Base-by-base conservation (phyloP, 2,329 filamentous ascomycete species). In the Neocatenulostroma microsporum region DNA sequence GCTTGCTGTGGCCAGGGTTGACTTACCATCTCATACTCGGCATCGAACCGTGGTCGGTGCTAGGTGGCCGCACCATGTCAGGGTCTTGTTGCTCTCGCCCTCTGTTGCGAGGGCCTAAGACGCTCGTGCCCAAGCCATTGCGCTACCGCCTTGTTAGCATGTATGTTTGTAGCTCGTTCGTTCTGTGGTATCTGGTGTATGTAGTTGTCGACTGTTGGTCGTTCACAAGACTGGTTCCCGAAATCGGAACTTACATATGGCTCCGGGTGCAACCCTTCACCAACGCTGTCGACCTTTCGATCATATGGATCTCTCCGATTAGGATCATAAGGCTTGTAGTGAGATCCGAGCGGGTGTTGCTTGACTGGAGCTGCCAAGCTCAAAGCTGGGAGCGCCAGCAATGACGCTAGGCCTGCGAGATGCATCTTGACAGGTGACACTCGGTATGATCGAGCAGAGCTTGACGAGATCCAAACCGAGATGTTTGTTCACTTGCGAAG, bases 21-120 rank as follows among this genome's bases (percentile, higher is more conserved):
- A 21, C 45, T 18, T 34, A 54, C 82, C 82, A 86, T 41, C 79
- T 70, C 73, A 85, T 77, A 58, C 84, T 85, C 34, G 72, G 62
- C 54, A 86, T 67, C 47, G 73, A 75, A 23, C 82, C 82, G 57
- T 79, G 75, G 52, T 87, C 82, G 5, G 82, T 86, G 53, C 74
- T 78, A 0, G 82, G 82, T 13, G 82, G 81, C 14, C 82, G 73
- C 26, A 86, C 68, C 28, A 84, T 63, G 57, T 86, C 81, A 0
- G 82, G 81, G 55, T 76, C 81, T 62, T 85, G 76, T 30, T 76
- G 69, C 36, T 82, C 76, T 15, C 82, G 76, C 34, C 74, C 74
- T 41, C 64, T 67, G 56, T 85, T 87, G 58, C 78, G 76, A 1
- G 82, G 82, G 0, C 82, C 82, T 15, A 84, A 62, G 11, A 85